These are phyloP conservation scores for Gomphus bonarii DNA, from an alignment of 1,284 basidiomycete genomes.

Conservation along the genomic window DNA sequence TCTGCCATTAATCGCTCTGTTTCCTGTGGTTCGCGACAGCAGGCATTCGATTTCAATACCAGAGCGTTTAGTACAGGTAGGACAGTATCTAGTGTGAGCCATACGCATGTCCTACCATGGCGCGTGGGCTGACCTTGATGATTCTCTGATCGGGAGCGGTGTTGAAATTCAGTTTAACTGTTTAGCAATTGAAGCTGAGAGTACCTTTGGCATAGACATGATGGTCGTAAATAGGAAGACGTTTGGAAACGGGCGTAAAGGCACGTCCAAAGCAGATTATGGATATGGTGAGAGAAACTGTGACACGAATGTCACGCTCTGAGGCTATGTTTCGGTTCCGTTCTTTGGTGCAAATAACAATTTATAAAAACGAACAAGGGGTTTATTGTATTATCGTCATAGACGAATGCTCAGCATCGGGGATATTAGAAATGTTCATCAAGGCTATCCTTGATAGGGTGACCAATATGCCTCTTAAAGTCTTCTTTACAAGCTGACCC, in stretches of 20 bases:
- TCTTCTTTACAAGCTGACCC: too few relatives aligned
- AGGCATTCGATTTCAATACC: not conserved
- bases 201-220: conserved; percentile 11
- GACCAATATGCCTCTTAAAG: too few relatives aligned
- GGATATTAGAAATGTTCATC: too few relatives aligned
- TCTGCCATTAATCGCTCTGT: conserved; percentile 94
- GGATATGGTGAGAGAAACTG: not conserved
- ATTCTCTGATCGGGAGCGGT: conserved; percentile 5
- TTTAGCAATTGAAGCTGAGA: not conserved
- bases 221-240: not conserved
- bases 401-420: too few relatives aligned
- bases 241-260: not conserved
- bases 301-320: not conserved
- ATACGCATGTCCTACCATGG: not conserved
- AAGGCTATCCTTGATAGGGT: too few relatives aligned
- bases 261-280: not conserved
- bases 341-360: too few relatives aligned
- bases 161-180: not conserved
- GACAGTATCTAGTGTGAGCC: not conserved
- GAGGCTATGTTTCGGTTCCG: too few relatives aligned
- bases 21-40: conserved; percentile 48
- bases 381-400: too few relatives aligned
- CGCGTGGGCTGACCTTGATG: conserved; percentile 9
- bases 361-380: too few relatives aligned
- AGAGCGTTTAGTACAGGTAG: not conserved